Evolutionary conservation across 2,329 filamentous ascomycete genomes (phyloP), one percentile per base, ranked within the genome.

Genomic region (Biscogniauxia mediterranea): DNA sequence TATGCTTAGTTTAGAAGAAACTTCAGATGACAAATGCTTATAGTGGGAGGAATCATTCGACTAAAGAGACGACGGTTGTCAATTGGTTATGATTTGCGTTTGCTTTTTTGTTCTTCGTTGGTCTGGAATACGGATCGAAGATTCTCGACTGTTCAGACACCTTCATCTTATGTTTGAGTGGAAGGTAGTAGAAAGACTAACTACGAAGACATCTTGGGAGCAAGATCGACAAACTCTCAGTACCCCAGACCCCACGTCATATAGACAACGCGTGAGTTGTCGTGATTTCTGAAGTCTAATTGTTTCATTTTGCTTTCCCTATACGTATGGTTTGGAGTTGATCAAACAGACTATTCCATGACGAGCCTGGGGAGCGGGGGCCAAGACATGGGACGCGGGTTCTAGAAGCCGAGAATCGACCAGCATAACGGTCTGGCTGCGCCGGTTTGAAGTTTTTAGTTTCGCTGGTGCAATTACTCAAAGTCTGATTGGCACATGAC

Each of bases 401-500:
- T 46, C 38, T 46, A 46, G 38, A 46, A 46, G 38, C 38, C 38
- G 38, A 46, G 2, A 46, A 46, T n/a, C 11, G 13, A 46, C 38
- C 17, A 46, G 38, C 15, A 17, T 46, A 46, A 46, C 38, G 38
- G 38, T n/a, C 38, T 46, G 17, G 38, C 38, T 46, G 38, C 17
- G 38, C 51, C 19, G 51, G 11, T 52, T 52, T 54, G 21, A 7
- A 25, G 26, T 42, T 50, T 66, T 60, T 60, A 58, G 62, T 59
- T 67, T 65, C 61, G 49, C 52, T 60, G 59, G 57, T 57, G 54
- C 59, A 52, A 26, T 52, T 59, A 20, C 38, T 57, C 42, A 62
- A 67, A 69, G 63, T 68, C 58, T 69, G 57, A 65, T 66, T 54
- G 51, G 54, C 38, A 52, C 52, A 55, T 60, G 52, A 64, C 61